Conservation (phyloP, 768 basidiomycete species). For the Rhizopogon vulgaris region DNA sequence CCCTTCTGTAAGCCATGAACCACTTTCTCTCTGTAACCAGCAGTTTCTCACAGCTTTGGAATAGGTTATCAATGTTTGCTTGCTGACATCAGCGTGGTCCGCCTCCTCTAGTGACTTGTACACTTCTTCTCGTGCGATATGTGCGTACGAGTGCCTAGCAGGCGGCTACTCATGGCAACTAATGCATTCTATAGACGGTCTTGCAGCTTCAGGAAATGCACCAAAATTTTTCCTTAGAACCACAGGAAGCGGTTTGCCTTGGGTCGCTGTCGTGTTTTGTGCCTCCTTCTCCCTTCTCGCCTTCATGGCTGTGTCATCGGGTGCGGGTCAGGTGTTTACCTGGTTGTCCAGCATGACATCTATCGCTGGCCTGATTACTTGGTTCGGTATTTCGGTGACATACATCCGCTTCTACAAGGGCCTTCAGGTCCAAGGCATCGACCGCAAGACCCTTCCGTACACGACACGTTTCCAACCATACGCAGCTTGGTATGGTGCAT, state of each 20-base stretch:
- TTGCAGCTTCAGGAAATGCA: conserved; percentile 75
- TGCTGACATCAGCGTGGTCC: conserved; percentile 89
- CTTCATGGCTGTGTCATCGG: conserved; percentile 69
- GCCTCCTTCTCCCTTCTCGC: conserved; percentile 64
- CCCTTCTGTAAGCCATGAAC: conserved; percentile 52
- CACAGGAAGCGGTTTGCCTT: conserved; percentile 69
- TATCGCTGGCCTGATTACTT: conserved; percentile 65
- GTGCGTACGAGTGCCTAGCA: conserved; percentile 34
- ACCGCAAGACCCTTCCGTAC: conserved; percentile 69
- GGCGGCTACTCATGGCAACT: neutral
- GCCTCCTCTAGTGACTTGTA: conserved; percentile 87
- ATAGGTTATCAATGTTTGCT: conserved; percentile 73
- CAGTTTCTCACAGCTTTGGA: neutral
- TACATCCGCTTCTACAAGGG: conserved; percentile 86
- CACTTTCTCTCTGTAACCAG: neutral
- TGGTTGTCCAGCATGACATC: conserved; percentile 81
- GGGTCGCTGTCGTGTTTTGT: conserved; percentile 62
- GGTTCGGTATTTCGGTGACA: conserved; percentile 73
- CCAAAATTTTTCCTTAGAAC: conserved; percentile 73
- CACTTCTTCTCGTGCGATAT: conserved; percentile 82
- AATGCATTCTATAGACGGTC: conserved; percentile 51
- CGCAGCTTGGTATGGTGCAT: conserved; percentile 51
- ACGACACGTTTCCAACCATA: conserved; percentile 61
- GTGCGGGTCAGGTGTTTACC: conserved; percentile 68
- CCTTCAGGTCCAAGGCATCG: conserved; percentile 71